These are phyloP conservation scores for Botrytis hyacinthi DNA, from an alignment of 2,329 filamentous ascomycete genomes.

Conservation along the genomic window DNA sequence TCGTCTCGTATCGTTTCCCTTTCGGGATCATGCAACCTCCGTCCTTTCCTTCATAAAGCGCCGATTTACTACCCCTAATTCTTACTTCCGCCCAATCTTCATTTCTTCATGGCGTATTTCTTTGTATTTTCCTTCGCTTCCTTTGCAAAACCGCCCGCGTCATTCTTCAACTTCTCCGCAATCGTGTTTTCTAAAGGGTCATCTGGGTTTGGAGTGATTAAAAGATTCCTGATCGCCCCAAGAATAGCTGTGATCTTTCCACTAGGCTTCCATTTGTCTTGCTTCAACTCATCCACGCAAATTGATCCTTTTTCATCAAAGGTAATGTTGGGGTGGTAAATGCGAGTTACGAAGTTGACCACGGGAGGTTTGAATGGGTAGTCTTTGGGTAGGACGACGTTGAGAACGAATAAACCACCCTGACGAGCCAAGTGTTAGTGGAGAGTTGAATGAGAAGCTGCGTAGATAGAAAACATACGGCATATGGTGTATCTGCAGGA, in stretches of 20 bases:
- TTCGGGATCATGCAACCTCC: neutral
- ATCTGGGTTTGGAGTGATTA: conserved; percentile 67
- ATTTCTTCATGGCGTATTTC: conserved; percentile 53
- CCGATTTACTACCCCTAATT: neutral
- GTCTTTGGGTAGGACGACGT: conserved; percentile 63
- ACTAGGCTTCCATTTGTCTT: conserved; percentile 72
- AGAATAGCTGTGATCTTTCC: conserved; percentile 66
- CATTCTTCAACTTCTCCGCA: conserved; percentile 66
- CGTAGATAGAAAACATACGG: conserved; percentile 47
- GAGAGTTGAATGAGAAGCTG: conserved; percentile 2
- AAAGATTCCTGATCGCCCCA: conserved; percentile 60
- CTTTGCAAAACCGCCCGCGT: conserved; percentile 61
- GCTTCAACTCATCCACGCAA: conserved; percentile 69
- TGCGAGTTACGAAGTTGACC: conserved; percentile 68
- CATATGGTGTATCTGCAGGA: conserved; percentile 62
- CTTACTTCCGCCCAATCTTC: too few relatives aligned
- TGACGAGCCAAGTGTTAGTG: conserved; percentile 19
- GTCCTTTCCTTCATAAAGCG: neutral
- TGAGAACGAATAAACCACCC: conserved; percentile 66
- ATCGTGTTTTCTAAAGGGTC: conserved; percentile 69
- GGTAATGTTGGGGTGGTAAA: conserved; percentile 74
- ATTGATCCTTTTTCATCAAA: conserved; percentile 73
- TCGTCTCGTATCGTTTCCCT: neutral
- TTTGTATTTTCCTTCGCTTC: conserved; percentile 65
- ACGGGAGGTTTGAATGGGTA: conserved; percentile 74